Conservation (phyloP, 2,329 filamentous ascomycete species). For the Trichoderma sp. region DNA sequence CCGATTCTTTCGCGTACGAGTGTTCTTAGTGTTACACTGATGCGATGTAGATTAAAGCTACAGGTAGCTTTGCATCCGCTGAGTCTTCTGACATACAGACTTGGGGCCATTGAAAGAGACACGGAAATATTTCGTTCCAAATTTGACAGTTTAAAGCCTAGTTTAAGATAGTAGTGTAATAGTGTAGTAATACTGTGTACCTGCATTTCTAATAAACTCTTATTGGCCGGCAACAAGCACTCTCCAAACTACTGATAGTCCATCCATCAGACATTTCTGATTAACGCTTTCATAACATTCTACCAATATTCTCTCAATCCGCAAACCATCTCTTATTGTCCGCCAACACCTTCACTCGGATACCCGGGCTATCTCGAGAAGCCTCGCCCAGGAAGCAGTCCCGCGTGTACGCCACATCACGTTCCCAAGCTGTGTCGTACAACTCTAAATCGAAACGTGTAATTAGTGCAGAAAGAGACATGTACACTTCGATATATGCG, state of each 20-base stretch:
- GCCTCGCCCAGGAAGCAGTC: background rate
- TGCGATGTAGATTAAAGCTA: background rate
- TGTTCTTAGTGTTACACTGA: background rate
- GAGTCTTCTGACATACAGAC: background rate
- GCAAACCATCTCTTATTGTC: background rate
- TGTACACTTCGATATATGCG: background rate
- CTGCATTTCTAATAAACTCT: background rate
- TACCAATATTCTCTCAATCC: background rate
- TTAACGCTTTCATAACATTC: background rate
- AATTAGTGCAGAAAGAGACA: background rate
- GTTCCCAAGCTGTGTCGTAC: background rate
- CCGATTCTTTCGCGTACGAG: background rate
- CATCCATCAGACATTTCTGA: background rate
- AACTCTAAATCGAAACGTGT: background rate
- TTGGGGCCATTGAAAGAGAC: background rate
- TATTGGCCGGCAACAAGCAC: background rate
- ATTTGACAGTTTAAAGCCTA: background rate
- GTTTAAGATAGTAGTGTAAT: background rate
- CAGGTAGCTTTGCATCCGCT: background rate
- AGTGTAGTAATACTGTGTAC: too few species aligned
- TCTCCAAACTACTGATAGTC: background rate
- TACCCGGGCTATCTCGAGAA: background rate
- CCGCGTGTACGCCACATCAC: background rate
- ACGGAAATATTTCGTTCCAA: background rate
- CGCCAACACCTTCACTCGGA: background rate